Conservation (phyloP, 2,329 filamentous ascomycete species). For the Simplicillium sp. region DNA sequence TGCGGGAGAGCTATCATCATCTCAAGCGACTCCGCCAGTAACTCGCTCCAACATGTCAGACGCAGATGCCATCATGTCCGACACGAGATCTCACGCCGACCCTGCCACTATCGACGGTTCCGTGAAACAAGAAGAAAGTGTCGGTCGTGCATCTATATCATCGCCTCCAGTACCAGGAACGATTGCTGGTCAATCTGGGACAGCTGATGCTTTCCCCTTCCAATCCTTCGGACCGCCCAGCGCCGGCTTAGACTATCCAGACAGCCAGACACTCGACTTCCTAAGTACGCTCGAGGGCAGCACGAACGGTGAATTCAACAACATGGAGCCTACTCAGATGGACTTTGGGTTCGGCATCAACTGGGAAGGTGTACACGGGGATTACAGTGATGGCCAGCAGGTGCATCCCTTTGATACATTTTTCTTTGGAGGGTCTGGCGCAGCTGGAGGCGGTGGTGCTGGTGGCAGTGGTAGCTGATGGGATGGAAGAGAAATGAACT, state of each 20-base stretch:
- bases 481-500: too few species aligned
- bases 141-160: conserved; percentile 33
- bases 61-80: conserved; percentile 19
- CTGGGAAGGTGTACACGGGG: conserved; percentile 53
- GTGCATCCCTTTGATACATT: conserved; percentile 65
- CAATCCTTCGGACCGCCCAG: conserved; percentile 23
- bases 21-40: conserved; percentile 27
- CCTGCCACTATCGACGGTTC: conserved; percentile 19
- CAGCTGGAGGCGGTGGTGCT: too few species aligned
- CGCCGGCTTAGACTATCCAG: conserved; percentile 27
- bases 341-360: conserved; percentile 61
- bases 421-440: conserved; percentile 48
- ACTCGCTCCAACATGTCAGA: conserved; percentile 27
- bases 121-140: conserved; percentile 17
- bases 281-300: neutral
- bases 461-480: too few species aligned
- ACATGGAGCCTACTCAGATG: conserved; percentile 37
- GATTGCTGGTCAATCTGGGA: conserved; percentile 22
- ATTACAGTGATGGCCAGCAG: conserved; percentile 51
- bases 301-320: conserved; percentile 16
- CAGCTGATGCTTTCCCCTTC: conserved; percentile 18
- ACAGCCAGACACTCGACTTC: conserved; percentile 28
- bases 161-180: conserved; percentile 32
- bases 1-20: conserved; percentile 23
- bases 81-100: conserved; percentile 16